Evolutionary conservation across 129 eudicot species (phyloP), one percentile per base, ranked within the genome.

Genomic region (Calendula officinalis): DNA sequence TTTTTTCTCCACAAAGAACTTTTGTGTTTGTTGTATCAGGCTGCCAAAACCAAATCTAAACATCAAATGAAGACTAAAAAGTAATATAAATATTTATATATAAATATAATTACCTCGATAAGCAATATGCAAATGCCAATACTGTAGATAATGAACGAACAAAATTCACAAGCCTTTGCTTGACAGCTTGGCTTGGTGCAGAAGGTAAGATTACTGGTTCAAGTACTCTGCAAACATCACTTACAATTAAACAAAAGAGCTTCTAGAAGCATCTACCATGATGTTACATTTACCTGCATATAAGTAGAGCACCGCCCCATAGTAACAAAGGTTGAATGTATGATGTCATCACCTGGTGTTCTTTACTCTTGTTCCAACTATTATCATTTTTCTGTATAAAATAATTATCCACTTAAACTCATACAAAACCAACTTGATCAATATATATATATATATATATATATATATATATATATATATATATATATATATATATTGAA

Each of bases 91-190:
- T 40, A 43, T 45, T 45, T 7, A 41, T 32, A 71, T 33, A 15
- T 32, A 49, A 4, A 12, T 35, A 13, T 27, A 52, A 52, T 83
- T 81, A 88, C 96, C 96, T 77, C 12, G 96, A 82, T 52, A 84
- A 75, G 55, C 96, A 84, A 67, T 82, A 88, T n/a, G 89, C 84
- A 72, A 88, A 80, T 9, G 96, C 86, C 77, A 88, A 37, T 56
- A 88, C 89, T n/a, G 96, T 84, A 57, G 96, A 88, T 61, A 88
- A 80, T 43, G 96, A 84, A 37, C 81, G 91, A 33, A 84, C 79
- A 82, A 88, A 84, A 77, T 72, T 75, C 44, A 88, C 72, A 69
- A 88, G 82, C 58, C 91, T 70, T 68, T 88, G 96, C 84, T 88
- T 88, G 62, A 84, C 88, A 52, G 79, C 91, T 66, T 82, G 91